Conservation (phyloP, 73 alveolate species). For the Loxodes magnus region DNA sequence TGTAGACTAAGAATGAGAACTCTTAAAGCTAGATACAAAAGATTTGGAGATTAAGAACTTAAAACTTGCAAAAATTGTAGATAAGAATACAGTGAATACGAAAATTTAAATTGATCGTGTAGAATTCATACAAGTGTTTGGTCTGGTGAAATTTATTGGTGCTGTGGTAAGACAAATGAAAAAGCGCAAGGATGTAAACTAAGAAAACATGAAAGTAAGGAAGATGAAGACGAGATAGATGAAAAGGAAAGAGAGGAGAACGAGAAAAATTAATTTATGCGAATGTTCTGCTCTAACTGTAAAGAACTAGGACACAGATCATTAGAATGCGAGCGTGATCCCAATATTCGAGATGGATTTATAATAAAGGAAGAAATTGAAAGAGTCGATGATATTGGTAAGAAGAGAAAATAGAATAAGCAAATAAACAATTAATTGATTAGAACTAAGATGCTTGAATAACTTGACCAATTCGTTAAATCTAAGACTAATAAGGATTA, state of each 20-base stretch:
- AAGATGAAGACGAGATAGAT: conserved; percentile 21
- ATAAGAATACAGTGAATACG: conserved; percentile 13
- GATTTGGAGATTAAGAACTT: not conserved
- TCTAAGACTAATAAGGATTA: no score
- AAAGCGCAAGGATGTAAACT: conserved; percentile 40
- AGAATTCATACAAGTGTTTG: conserved; percentile 27
- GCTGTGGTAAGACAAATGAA: conserved; percentile 33
- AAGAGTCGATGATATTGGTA: no score
- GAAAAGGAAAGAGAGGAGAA: conserved; percentile 9
- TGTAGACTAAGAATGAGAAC: not conserved
- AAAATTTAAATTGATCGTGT: conserved; percentile 36
- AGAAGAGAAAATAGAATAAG: no score
- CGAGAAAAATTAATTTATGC: conserved; percentile 10
- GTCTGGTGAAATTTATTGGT: conserved; percentile 55
- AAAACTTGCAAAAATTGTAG: conserved; percentile 27
- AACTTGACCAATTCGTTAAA: no score
- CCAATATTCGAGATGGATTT: no score
- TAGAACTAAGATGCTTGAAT: no score
- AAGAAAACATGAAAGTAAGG: conserved; percentile 27
- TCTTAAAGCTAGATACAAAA: not conserved
- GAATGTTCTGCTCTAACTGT: conserved; percentile 28
- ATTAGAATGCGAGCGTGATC: no score
- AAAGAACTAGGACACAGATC: conserved; percentile 40
- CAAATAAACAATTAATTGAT: no score
- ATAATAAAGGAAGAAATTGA: no score